A percentile compares a stretch with the other conserved stretches of the same genome.
Evolutionary conservation across 2,329 filamentous ascomycete genomes (phyloP).

Genomic region (Calycina marina): DNA sequence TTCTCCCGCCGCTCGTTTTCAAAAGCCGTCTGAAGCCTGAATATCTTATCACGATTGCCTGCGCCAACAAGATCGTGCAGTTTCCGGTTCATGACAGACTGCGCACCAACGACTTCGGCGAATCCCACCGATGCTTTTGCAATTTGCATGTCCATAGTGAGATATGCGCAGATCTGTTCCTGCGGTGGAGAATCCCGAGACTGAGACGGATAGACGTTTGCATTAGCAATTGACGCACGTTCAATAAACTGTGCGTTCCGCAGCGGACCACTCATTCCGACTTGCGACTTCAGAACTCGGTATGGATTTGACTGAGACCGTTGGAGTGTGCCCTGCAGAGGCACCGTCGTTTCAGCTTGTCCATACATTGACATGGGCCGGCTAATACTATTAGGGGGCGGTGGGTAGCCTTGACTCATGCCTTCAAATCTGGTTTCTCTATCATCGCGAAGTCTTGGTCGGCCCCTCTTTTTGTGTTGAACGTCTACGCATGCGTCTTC

Average conservation of each 20-base stretch:
- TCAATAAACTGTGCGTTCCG: constrained; percentile 37
- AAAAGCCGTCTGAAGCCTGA: constrained; percentile 34
- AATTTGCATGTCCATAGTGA: constrained; percentile 44
- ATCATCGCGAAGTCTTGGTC: constrained; percentile 64
- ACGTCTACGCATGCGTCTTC: constrained; percentile 71
- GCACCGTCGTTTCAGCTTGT: constrained; percentile 26
- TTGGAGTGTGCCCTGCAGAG: constrained; percentile 28
- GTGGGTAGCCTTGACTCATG: constrained; percentile 17
- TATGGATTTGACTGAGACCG: constrained; percentile 33
- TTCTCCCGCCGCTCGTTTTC: constrained; percentile 39
- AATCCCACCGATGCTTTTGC: constrained; percentile 41
- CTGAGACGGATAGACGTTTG: constrained; percentile 29
- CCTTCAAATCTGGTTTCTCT: constrained; percentile 42
- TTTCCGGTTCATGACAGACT: constrained; percentile 31
- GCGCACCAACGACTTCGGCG: constrained; percentile 36
- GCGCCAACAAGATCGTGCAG: constrained; percentile 38
- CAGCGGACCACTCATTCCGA: constrained; percentile 28
- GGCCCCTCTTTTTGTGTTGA: constrained; percentile 72
- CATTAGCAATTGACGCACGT: constrained; percentile 32
- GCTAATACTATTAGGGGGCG: constrained; percentile 21
- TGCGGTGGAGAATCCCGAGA: constrained; percentile 23
- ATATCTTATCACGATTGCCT: constrained; percentile 37
- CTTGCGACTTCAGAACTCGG: constrained; percentile 39
- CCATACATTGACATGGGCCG: constrained; percentile 38
- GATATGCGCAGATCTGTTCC: constrained; percentile 39